These are phyloP conservation scores for Neonectria hederae DNA, from an alignment of 2,329 filamentous ascomycete genomes.

Conservation along the genomic window DNA sequence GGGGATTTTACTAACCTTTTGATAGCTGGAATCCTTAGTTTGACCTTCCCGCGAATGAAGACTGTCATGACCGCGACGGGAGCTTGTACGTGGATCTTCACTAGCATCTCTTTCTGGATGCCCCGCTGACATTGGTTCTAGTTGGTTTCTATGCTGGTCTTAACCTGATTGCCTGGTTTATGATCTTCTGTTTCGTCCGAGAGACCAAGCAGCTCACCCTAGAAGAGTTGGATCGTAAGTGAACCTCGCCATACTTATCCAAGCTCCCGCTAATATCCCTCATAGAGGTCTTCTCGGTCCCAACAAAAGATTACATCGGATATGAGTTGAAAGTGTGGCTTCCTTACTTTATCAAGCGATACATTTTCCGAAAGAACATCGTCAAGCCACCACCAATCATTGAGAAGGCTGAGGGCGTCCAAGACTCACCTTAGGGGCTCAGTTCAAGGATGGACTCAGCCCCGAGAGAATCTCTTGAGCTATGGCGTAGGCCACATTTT, in stretches of 20 bases:
- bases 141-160: constrained; percentile 56
- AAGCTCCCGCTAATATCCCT: background rate
- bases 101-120: accelerated
- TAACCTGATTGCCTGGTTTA: constrained; percentile 54
- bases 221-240: constrained; percentile 47
- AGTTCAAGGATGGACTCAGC: background rate
- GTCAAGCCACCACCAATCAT: constrained; percentile 46
- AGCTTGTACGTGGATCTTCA: constrained; percentile 36
- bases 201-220: constrained; percentile 58
- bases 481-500: background rate
- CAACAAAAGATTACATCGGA: constrained; percentile 41
- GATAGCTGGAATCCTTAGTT: constrained; percentile 39
- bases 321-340: constrained; percentile 48
- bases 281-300: constrained; percentile 26
- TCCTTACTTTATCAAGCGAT: constrained; percentile 50
- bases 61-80: constrained; percentile 46
- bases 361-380: constrained; percentile 47
- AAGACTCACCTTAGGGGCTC: background rate
- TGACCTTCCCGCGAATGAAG: constrained; percentile 48
- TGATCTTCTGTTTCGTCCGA: constrained; percentile 58
- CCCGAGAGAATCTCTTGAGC: too few species aligned
- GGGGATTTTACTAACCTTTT: constrained; percentile 18
- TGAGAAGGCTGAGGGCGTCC: constrained; percentile 26
- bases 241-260: background rate
- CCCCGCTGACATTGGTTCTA: constrained; percentile 30